Conservation (phyloP, 345 rosid genomes). For the Brassica juncea region DNA sequence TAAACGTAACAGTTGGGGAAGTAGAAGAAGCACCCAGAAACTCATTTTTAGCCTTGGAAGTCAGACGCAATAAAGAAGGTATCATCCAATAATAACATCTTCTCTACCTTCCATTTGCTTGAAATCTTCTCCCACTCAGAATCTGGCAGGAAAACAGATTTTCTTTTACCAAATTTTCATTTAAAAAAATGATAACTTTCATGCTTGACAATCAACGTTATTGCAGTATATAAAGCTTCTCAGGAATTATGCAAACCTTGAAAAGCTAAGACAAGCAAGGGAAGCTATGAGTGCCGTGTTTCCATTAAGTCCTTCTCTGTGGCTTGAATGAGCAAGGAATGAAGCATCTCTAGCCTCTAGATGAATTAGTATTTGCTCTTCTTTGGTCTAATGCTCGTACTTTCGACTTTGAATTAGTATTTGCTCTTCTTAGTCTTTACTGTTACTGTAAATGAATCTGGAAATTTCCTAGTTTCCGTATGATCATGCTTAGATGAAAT, state of each 20-base stretch:
- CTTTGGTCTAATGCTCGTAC: not conserved
- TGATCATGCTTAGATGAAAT: not conserved
- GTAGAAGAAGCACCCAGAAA: not conserved
- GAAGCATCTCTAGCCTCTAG: slow-evolving; percentile 67
- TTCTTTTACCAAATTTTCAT: not conserved
- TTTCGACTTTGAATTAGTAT: no score
- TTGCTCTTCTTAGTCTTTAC: not conserved
- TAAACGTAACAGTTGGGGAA: not conserved
- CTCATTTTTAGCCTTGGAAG: not conserved
- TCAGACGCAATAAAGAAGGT: not conserved
- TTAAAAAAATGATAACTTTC: not conserved
- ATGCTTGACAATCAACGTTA: not conserved
- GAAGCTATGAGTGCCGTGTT: slow-evolving; percentile 72
- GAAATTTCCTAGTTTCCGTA: not conserved
- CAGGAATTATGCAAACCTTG: slow-evolving; percentile 76
- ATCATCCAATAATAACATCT: not conserved
- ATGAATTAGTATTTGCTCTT: slow-evolving; percentile 33
- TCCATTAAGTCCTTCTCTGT: slow-evolving; percentile 72
- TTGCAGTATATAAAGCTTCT: slow-evolving; percentile 68
- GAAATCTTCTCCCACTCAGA: not conserved
- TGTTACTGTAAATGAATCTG: slow-evolving; percentile 5
- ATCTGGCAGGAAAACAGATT: not conserved
- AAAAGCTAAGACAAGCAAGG: slow-evolving; percentile 77
- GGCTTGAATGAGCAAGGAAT: slow-evolving; percentile 86
- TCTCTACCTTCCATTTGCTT: not conserved